Conservation (phyloP, 2,329 filamentous ascomycete genomes). For the Cryphonectria japonica region DNA sequence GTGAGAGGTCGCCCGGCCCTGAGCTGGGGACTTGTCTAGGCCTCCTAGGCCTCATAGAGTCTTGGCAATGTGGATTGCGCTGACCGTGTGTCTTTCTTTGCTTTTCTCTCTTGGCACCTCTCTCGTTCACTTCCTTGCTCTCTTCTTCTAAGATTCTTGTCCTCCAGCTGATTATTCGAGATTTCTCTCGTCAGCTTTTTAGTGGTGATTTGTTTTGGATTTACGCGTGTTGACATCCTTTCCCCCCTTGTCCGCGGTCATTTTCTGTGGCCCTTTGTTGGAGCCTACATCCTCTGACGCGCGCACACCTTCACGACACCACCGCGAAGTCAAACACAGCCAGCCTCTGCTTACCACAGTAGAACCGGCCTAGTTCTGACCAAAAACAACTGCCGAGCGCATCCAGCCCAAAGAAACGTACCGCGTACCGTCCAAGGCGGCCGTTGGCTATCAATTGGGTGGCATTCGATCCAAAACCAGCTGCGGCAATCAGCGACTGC, state of each 20-base stretch:
- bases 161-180: neutral
- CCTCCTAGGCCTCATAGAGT: neutral
- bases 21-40: neutral
- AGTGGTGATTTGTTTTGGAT: neutral
- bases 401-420: neutral
- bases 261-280: neutral
- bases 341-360: no score
- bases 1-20: neutral
- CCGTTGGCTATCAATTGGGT: neutral
- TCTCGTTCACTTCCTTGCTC: neutral
- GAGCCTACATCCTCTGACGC: neutral
- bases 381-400: neutral
- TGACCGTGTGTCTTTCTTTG: constrained; percentile 1
- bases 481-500: constrained; percentile 10
- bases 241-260: neutral
- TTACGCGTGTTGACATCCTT: neutral
- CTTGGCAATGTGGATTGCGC: constrained; percentile 6
- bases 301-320: neutral
- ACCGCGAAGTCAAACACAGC: neutral
- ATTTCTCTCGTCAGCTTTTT: neutral
- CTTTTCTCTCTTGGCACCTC: neutral
- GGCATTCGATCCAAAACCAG: neutral
- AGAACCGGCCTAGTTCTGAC: neutral
- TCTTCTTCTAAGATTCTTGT: neutral
- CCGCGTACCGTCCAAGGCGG: neutral